Conservation (phyloP, 2,329 filamentous ascomycete species). For the Triangularia setosa region DNA sequence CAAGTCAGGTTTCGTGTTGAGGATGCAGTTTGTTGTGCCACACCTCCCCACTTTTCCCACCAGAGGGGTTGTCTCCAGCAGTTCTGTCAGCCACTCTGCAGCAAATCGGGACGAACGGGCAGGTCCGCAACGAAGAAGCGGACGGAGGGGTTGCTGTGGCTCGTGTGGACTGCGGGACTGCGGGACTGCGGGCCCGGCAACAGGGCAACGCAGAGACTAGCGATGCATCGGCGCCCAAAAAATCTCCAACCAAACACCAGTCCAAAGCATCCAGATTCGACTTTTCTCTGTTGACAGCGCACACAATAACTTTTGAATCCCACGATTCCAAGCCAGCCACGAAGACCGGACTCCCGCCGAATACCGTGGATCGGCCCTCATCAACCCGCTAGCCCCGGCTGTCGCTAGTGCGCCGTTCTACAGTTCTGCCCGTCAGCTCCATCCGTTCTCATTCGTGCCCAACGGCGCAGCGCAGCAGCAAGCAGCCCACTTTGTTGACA, state of each 20-base stretch:
- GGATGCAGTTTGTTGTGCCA: slow-evolving; percentile 17
- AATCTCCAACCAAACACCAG: slow-evolving; percentile 24
- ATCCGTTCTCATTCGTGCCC: slow-evolving; percentile 25
- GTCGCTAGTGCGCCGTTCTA: background rate
- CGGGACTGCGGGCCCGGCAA: slow-evolving; percentile 20
- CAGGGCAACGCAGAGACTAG: slow-evolving; percentile 19
- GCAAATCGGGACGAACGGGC: slow-evolving; percentile 20
- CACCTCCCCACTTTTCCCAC: slow-evolving; percentile 12
- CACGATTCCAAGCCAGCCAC: slow-evolving; percentile 12
- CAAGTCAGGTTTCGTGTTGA: slow-evolving; percentile 25
- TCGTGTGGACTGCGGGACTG: slow-evolving; percentile 7
- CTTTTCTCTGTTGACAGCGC: slow-evolving; percentile 7
- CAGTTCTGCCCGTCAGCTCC: slow-evolving; percentile 22
- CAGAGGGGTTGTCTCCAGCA: background rate
- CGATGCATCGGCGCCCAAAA: slow-evolving; percentile 28
- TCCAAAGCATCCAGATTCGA: slow-evolving; percentile 15
- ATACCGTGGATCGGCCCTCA: background rate
- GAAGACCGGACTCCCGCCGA: slow-evolving; percentile 6
- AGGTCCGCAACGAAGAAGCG: slow-evolving; percentile 17
- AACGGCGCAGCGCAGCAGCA: slow-evolving; percentile 14
- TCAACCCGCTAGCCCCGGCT: slow-evolving; percentile 11
- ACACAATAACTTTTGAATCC: slow-evolving; percentile 13
- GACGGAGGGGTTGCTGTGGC: slow-evolving; percentile 19
- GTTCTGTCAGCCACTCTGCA: slow-evolving; percentile 10
- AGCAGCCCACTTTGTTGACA: slow-evolving; percentile 15